Percentiles rank a stretch among this genome's conserved stretches.
Evolutionary conservation across 495 filamentous ascomycete genomes (phyloP).

Genomic region (Extremus antarcticus): DNA sequence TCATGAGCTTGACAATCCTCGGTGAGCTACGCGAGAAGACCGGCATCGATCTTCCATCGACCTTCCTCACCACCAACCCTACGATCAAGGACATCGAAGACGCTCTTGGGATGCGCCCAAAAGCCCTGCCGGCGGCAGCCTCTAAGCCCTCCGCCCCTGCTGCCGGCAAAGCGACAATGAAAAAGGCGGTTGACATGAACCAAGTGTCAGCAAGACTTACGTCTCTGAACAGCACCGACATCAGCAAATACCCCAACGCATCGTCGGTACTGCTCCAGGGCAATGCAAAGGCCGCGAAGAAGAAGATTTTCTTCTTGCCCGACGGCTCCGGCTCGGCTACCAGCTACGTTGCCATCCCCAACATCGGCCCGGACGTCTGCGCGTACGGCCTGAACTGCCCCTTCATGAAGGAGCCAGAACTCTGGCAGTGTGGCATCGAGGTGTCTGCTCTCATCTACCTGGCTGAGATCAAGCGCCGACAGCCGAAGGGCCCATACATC

Average conservation of each 20-base stretch:
- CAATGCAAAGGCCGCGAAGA: constrained; percentile 43
- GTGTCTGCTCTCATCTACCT: constrained; percentile 48
- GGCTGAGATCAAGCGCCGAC: constrained; percentile 56
- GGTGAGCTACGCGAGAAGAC: constrained; percentile 35
- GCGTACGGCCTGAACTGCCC: constrained; percentile 57
- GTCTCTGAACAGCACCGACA: constrained; percentile 23
- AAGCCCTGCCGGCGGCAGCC: constrained; percentile 20
- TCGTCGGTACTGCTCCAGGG: constrained; percentile 46
- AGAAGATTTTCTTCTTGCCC: constrained; percentile 62
- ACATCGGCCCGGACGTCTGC: constrained; percentile 42
- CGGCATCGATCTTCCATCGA: constrained; percentile 34
- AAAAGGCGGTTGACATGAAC: constrained; percentile 23
- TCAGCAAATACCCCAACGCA: constrained; percentile 32
- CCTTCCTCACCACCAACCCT: constrained; percentile 33
- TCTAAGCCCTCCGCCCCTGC: constrained; percentile 11
- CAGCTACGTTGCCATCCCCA: constrained; percentile 51
- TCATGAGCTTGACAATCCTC: constrained; percentile 38
- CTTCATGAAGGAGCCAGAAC: constrained; percentile 51
- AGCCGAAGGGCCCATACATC: constrained; percentile 63
- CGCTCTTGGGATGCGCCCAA: constrained; percentile 35
- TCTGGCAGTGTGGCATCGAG: constrained; percentile 45
- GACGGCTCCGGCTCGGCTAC: constrained; percentile 64
- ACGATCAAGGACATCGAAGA: constrained; percentile 37
- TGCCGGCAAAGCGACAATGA: constrained; percentile 3
- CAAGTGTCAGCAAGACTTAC: constrained; percentile 29